Percentiles rank a stretch among this genome's conserved stretches.
phyloP scores from a whole-genome alignment of 768 basidiomycete species.

The Tulasnella calospora region DNA sequence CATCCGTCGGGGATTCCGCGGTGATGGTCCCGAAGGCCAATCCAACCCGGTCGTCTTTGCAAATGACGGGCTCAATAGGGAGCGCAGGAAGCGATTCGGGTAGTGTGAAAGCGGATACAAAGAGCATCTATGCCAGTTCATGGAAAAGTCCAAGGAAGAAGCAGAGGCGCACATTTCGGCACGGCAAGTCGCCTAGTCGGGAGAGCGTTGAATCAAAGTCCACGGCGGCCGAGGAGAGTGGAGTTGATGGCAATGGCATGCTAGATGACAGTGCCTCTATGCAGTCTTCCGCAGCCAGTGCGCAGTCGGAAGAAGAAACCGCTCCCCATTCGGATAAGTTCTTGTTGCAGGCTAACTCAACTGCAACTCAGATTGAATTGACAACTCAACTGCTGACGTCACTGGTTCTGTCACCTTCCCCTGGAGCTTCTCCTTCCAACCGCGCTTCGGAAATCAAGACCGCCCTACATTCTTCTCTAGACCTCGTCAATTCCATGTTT shows the following conservation, averaged over 20 bases:
- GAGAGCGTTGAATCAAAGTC: constrained; percentile 17
- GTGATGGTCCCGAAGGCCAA: not conserved
- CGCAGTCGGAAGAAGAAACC: not conserved
- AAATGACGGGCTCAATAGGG: not conserved
- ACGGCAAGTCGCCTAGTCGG: constrained; percentile 16
- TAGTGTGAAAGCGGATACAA: constrained; percentile 1
- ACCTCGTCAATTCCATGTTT: constrained; percentile 54
- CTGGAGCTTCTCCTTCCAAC: constrained; percentile 33
- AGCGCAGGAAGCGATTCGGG: constrained; percentile 14
- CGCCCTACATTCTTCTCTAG: constrained; percentile 58
- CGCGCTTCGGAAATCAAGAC: constrained; percentile 40
- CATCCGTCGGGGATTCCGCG: not conserved
- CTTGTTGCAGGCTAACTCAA: constrained; percentile 64
- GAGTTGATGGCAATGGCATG: constrained; percentile 5
- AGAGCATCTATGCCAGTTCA: constrained; percentile 16
- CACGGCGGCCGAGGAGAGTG: constrained; percentile 20
- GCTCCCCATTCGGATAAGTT: constrained; percentile 59
- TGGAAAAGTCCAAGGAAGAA: constrained; percentile 21
- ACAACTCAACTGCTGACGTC: constrained; percentile 58
- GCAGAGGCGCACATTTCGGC: not conserved
- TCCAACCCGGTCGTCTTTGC: not conserved
- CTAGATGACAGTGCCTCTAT: constrained; percentile 15
- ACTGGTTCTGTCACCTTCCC: constrained; percentile 36
- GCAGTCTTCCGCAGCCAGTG: constrained; percentile 14
- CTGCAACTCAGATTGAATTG: constrained; percentile 72